Base-by-base conservation (phyloP, 1,284 basidiomycete species). In the Ganoderma leucocontextum region DNA sequence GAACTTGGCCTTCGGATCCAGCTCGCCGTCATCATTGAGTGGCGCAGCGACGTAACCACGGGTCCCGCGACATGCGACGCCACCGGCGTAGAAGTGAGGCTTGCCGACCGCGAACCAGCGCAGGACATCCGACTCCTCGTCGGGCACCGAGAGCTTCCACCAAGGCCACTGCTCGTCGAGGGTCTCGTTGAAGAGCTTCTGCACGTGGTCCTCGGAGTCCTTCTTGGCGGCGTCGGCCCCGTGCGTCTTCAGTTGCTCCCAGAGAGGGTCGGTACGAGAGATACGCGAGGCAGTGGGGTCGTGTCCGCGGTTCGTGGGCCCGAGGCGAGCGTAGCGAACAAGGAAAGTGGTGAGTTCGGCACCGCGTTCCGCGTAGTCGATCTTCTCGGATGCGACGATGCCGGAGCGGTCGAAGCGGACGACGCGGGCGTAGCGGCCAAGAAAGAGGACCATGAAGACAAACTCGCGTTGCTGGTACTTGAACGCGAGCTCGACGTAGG, bases 31-130 rank as follows among this genome's bases (percentile, higher is more conserved):
- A 2, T 33, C 15, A 17, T 2, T 17, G 55, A 35, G 29, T 10
- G 61, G 19, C 4, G 29, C 42, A 13, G 63, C 70, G 42, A 73
- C 41, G 65, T 69, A 73, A 6, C 72, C 65, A n/a, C 68, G 65
- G 12, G 70, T 73, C 1, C 58, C 65, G 1, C 70, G 70, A 6
- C 72, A 70, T 0, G 25, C 65, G 3, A 67, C 39, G 2, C 64
- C 62, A 0, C 52, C 49, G 12, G 68, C 53, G 1, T 17, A n/a
- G 60, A 68, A 68, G 17, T 55, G 44, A 7, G 71, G 69, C 41
- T 65, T 68, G 12, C 61, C 69, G 10, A 72, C 68, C 0, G 65
- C 35, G 60, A 66, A 65, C 15, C 47, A 17, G 0, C 52, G 61
- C 9, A 17, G 0, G 6, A 12, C 17, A 1, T 55, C 25, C 1